Evolutionary conservation across 805 yeast species (phyloP).

Genomic region (Starmera quercuum): DNA sequence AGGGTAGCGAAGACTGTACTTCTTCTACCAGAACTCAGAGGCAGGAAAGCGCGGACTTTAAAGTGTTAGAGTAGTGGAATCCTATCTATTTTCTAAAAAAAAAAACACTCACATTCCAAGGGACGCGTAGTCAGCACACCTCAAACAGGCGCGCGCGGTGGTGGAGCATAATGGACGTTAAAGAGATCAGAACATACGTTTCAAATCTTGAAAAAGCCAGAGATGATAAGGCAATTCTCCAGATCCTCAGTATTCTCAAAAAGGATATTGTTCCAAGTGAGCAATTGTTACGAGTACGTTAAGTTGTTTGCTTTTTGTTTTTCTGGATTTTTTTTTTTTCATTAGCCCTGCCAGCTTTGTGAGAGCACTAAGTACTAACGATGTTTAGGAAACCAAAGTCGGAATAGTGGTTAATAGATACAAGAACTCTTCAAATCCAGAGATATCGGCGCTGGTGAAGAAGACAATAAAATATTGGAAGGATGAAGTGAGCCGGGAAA

Average conservation of each 20-base stretch:
- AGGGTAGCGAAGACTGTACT: too few relatives aligned
- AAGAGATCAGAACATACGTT: conserved; percentile 64
- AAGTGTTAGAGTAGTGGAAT: too few relatives aligned
- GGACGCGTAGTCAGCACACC: too few relatives aligned
- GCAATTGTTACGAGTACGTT: conserved; percentile 57
- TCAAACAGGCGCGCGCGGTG: too few relatives aligned
- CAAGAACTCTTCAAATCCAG: conserved; percentile 58
- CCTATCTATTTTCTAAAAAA: too few relatives aligned
- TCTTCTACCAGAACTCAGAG: too few relatives aligned
- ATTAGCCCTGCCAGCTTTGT: neutral
- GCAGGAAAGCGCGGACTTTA: too few relatives aligned
- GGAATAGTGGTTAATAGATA: conserved; percentile 93
- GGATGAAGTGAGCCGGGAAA: conserved; percentile 71
- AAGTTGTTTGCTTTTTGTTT: neutral
- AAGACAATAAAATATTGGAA: conserved; percentile 85
- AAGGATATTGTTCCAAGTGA: conserved; percentile 80
- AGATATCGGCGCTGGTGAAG: conserved; percentile 65
- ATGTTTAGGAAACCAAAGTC: conserved; percentile 70
- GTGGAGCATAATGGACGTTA: conserved; percentile 47
- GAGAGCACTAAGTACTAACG: neutral
- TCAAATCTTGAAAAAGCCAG: conserved; percentile 67
- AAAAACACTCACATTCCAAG: too few relatives aligned
- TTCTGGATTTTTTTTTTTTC: neutral
- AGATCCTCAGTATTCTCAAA: conserved; percentile 57
- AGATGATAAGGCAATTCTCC: conserved; percentile 56